Conservation (phyloP, 306 rosid species). For the Ammopiptanthus mongolicus region DNA sequence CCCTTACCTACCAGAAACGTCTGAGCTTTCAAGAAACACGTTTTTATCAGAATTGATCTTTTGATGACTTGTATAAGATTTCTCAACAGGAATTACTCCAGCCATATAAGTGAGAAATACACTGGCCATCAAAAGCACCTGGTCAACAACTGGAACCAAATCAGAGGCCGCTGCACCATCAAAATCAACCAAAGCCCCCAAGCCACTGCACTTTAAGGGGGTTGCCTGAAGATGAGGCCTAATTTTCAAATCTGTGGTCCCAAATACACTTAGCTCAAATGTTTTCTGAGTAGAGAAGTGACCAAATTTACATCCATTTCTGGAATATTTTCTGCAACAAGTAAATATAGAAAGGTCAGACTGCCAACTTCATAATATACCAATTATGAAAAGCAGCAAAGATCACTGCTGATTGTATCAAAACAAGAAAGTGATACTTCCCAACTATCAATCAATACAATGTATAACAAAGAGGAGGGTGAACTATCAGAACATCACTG, state of each 20-base stretch:
- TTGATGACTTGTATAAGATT: constrained; percentile 35
- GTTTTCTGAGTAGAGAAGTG: constrained; percentile 30
- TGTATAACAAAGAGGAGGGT: background rate
- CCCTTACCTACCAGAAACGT: constrained; percentile 98
- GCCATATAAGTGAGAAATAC: constrained; percentile 82
- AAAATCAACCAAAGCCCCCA: constrained; percentile 56
- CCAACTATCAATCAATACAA: background rate
- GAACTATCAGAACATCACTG: constrained; percentile 3
- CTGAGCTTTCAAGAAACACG: constrained; percentile 37
- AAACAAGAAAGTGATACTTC: background rate
- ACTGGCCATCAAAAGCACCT: constrained; percentile 78
- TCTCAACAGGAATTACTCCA: constrained; percentile 66
- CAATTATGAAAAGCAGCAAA: background rate
- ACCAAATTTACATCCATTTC: constrained; percentile 31
- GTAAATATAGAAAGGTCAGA: constrained; percentile 13
- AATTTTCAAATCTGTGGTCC: constrained; percentile 29
- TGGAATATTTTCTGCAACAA: constrained; percentile 46
- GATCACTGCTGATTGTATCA: background rate
- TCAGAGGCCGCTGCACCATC: constrained; percentile 48
- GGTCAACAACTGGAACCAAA: constrained; percentile 69
- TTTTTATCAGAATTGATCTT: constrained; percentile 44
- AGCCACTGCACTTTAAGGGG: constrained; percentile 43
- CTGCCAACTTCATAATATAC: constrained; percentile 17
- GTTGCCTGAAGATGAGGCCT: constrained; percentile 30
- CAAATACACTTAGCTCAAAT: constrained; percentile 28